A percentile compares a stretch with the other conserved stretches of the same genome.
Conservation (phyloP, 345 rosid genomes). For the Eucalyptus decipiens region DNA sequence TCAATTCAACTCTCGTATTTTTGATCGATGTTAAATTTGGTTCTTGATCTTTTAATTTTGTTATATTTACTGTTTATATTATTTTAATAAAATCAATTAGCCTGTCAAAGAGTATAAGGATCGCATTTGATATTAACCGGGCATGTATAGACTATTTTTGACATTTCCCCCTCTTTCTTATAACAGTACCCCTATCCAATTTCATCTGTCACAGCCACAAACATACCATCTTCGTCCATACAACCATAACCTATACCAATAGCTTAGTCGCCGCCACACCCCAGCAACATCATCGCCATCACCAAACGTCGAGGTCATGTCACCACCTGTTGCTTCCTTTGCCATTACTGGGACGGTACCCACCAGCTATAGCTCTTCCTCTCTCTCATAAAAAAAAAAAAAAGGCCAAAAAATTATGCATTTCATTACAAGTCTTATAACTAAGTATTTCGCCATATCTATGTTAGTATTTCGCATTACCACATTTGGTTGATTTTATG, state of each 20-base stretch:
- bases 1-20: neutral
- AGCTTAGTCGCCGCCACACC: neutral
- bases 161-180: neutral
- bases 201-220: neutral
- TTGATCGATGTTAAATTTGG: neutral
- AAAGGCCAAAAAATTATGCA: fast-evolving
- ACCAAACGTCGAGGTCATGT: neutral
- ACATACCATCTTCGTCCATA: no score
- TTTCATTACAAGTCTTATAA: no score
- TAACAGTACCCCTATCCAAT: neutral
- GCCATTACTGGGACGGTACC: neutral
- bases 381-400: neutral
- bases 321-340: neutral
- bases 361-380: neutral
- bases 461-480: neutral
- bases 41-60: neutral
- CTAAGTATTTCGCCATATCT: neutral
- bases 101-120: fast-evolving
- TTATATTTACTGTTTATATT: neutral
- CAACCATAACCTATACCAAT: neutral
- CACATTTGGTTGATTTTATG: neutral
- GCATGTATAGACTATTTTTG: neutral
- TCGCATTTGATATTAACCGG: neutral
- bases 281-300: neutral
- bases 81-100: neutral